A percentile compares a stretch with the other conserved stretches of the same genome.
phyloP scores from a whole-genome alignment of 257 asterid genomes.

The Cynanchum wilfordii region DNA sequence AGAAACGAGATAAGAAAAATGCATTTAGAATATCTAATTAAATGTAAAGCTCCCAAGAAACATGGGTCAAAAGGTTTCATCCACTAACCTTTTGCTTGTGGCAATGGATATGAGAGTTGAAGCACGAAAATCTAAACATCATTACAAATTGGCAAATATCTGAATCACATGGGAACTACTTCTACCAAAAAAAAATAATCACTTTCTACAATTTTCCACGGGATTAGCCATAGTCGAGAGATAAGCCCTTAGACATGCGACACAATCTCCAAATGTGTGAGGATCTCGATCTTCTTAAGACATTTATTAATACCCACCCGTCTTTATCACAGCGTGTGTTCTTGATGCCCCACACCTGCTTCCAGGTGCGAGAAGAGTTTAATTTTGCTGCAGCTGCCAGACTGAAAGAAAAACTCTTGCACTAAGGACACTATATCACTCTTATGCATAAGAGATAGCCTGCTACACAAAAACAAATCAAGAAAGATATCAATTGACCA shows the following conservation, averaged over 20 bases:
- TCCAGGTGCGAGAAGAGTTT: constrained; percentile 78
- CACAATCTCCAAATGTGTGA: constrained; percentile 94
- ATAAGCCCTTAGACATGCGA: constrained; percentile 81
- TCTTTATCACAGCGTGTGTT: constrained; percentile 72
- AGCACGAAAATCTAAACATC: constrained; percentile 95
- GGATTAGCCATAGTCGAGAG: constrained; percentile 93
- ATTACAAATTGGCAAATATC: constrained; percentile 18
- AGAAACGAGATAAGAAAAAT: constrained; percentile 21
- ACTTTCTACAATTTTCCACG: constrained; percentile 24
- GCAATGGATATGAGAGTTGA: constrained; percentile 53
- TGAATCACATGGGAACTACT: constrained; percentile 45
- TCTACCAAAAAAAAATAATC: constrained; percentile 24
- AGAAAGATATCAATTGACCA: constrained; percentile 17
- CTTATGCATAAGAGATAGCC: constrained; percentile 60
- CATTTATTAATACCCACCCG: constrained; percentile 49
- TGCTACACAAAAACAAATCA: constrained; percentile 25
- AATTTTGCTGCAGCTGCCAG: constrained; percentile 83
- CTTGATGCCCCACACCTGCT: constrained; percentile 87
- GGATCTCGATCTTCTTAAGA: constrained; percentile 74
- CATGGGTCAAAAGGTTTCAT: constrained; percentile 7
- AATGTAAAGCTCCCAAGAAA: constrained; percentile 9
- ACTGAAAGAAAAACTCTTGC: constrained; percentile 62
- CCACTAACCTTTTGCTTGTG: constrained; percentile 75
- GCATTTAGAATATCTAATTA: constrained; percentile 2
- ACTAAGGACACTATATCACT: constrained; percentile 32